Base-by-base conservation (phyloP, 768 basidiomycete genomes). In the Cystobasidium onofrii region DNA sequence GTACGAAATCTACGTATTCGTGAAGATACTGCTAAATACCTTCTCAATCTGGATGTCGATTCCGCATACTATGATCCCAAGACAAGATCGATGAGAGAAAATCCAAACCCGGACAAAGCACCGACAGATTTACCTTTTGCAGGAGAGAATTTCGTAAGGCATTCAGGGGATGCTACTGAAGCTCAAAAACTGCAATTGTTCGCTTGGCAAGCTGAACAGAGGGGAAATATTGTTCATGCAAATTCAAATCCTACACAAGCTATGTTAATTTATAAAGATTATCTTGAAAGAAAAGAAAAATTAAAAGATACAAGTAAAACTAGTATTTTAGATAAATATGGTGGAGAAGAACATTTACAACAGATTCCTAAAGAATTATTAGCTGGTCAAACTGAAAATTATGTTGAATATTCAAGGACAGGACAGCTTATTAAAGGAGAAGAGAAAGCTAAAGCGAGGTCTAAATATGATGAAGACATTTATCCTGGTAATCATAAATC, bases 1-100 rank as follows among this genome's bases (percentile, higher is more conserved):
- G 96, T 99, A 74, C 88, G 96, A 75, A 98, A 99, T 82, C 84
- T 99, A 78, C 90, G 96, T 83, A 98, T 99, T 77, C 89, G 96
- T 80, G 96, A 99, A 83, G 96, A 99, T 81, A 98, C 95, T 0
- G 96, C 96, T 12, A 99, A 99, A 81, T 99, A 99, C 80, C 86
- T 99, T 79, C 90, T 95, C 81, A 99, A 98, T 80, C 81, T 99
- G 81, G 93, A 98, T 81, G 89, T 90, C 0, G 89, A 91, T 0
- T 92, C 90, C 78, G 96, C 96, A 10, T 97, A 98, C 83, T 99
- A 99, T 80, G 96, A 99, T 80, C 96, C 96, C 60, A 99, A 99
- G 84, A 98, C 96, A 15, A 89, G 96, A 79, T 97, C 95, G 7
- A 99, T 99, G 96, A 89, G 96, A 82, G 96, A 99, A 79, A 94